Base-by-base conservation (phyloP, 2,329 filamentous ascomycete species). In the Hymenoscyphus fructigenus region DNA sequence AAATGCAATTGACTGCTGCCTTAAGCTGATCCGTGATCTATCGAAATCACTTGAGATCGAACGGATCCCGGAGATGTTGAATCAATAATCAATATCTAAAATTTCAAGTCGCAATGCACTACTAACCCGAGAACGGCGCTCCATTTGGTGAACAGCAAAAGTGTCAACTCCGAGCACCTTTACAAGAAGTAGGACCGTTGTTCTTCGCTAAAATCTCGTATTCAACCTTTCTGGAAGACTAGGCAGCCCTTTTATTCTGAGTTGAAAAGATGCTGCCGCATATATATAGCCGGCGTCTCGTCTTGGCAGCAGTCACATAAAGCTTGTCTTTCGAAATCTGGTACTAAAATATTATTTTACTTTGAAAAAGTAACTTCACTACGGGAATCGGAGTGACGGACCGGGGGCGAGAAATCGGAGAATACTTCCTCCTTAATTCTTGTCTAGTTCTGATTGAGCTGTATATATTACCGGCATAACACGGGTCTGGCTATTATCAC, bases 381-480 rank as follows among this genome's bases (percentile, higher is more conserved):
- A 23, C 44, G 12, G n/a, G 23, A 62, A 62, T 56, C 60, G 50
- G 44, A 59, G 56, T 53, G 59, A 56, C 38, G 65, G 65, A 63
- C 57, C 55, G 55, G 57, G 29, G 23, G 7, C 15, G 26, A 20
- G 7, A 53, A 6, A n/a, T 17, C 57, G 60, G 59, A 59, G 23
- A 47, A 41, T 20, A 15, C 7, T 36, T 60, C 10, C 7, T 63
- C 61, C 26, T 29, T 36, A n/a, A 28, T 28, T 12, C n/a, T 28
- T 14, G 29, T 29, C 14, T 29, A 34, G 56, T 41, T 34, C 10
- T 38, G 57, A 60, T 60, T 56, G 47, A 38, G 53, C 28, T 57
- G 34, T n/a, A 23, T 14, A 23, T n/a, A 47, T 17, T 60, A 17
- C 62, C 57, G 57, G 44, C 38, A 47, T 60, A 56, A 29, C 12